phyloP scores from a whole-genome alignment of 352 stramenopile genomes.

The Phytopythium boreale region DNA sequence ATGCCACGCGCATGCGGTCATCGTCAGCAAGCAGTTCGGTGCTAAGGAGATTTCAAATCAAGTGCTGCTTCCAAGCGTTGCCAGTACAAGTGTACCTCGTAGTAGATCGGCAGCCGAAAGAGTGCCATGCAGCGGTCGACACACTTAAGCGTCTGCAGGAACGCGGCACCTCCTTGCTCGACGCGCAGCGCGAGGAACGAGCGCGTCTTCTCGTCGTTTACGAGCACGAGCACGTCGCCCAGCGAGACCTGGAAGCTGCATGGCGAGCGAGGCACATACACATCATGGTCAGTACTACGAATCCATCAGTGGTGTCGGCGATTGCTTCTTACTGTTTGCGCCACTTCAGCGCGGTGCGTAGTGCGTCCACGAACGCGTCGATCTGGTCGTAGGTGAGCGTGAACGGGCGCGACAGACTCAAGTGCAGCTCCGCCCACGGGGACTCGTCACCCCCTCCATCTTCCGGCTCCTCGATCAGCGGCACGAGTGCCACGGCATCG shows the following conservation, averaged over 20 bases:
- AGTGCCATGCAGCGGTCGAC: constrained; percentile 61
- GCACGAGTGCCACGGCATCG: constrained; percentile 26
- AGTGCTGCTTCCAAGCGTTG: neutral
- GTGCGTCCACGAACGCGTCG: constrained; percentile 54
- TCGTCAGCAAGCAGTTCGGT: constrained; percentile 42
- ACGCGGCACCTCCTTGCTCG: constrained; percentile 24
- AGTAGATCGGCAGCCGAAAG: constrained; percentile 54
- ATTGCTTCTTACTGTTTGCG: constrained; percentile 39
- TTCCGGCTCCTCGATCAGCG: constrained; percentile 22
- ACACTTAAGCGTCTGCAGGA: constrained; percentile 41
- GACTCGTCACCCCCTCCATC: constrained; percentile 11
- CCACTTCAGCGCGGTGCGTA: constrained; percentile 71
- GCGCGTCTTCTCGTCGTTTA: constrained; percentile 74
- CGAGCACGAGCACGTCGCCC: constrained; percentile 33
- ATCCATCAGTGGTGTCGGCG: neutral
- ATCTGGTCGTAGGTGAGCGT: constrained; percentile 71
- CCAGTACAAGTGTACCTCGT: constrained; percentile 36
- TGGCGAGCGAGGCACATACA: too few relatives aligned
- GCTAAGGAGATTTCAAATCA: neutral
- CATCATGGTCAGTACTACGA: neutral
- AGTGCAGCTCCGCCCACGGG: constrained; percentile 27
- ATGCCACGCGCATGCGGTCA: constrained; percentile 11
- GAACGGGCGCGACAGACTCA: constrained; percentile 81
- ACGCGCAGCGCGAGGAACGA: constrained; percentile 69
- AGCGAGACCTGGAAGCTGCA: constrained; percentile 50